Base-by-base conservation (phyloP, 805 yeast genomes). In the Dipodascus albidus region DNA sequence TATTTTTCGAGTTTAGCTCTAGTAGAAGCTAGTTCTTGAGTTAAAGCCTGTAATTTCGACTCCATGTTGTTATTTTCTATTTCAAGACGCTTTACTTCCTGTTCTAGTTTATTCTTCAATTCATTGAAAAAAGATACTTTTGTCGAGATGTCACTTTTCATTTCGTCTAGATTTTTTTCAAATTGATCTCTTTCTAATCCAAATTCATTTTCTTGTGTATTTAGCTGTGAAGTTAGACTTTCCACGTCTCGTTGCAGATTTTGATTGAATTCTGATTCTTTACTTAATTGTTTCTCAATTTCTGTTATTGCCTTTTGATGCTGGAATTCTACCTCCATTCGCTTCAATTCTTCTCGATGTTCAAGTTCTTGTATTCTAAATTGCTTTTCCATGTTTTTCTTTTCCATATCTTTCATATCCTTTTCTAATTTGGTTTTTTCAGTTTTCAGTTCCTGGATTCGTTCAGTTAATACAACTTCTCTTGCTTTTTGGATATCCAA, bases 321-420 rank as follows among this genome's bases (percentile, higher is more conserved):
- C 50, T 44, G 57, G 24, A 35, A 70, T 22, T 55, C 51, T 3
- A 57, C 60, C 53, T 71, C 72, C 48, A 66, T 61, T 6, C 58
- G 53, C 47, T 60, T 69, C 44, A 68, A 67, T 21, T 66, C 67
- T 23, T 70, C 50, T 19, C 67, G 64, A 38, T 67, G 69, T 19
- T 70, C 59, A 23, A 72, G 69, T 35, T 70, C 69, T 17, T 74
- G 73, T 51, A 70, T 64, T 23, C 69, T 70, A 15, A 66, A 63
- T 23, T 65, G 42, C 19, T 35, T 35, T 19, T 38, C 61, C 4
- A 58, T 53, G 2, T 66, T 53, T 31, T 62, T 68, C 20, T 65
- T 63, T 2, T 61, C 59, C 11, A 70, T 56, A n/a, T 64, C 66
- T 2, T 55, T 55, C 15, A 72, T 51, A 49, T 70, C 55, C 22